Percentiles rank a stretch among this genome's conserved stretches.
phyloP scores from a whole-genome alignment of 805 yeast species.

The Monosporozyma aerobia region DNA sequence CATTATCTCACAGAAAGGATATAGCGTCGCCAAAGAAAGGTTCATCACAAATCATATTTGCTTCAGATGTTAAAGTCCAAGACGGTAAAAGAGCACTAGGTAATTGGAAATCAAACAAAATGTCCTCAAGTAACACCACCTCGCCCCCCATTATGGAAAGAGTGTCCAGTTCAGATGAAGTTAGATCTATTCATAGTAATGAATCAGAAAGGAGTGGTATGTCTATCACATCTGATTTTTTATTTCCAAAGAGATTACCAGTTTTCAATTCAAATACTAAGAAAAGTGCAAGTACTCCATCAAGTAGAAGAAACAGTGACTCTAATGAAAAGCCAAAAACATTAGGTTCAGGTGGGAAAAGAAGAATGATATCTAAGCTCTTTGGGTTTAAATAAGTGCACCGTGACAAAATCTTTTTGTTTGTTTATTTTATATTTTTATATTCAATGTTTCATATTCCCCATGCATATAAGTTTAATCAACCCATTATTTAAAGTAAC shows the following conservation, averaged over 20 bases:
- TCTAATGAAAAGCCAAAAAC: slow-evolving; percentile 9
- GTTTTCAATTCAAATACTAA: background rate
- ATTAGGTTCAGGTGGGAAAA: slow-evolving; percentile 6
- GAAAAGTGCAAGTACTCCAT: slow-evolving; percentile 6
- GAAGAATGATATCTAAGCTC: slow-evolving; percentile 8
- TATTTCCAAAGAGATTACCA: slow-evolving; percentile 6
- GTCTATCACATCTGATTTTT: slow-evolving; percentile 4
- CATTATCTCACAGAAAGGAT: slow-evolving; percentile 8
- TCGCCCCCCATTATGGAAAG: background rate
- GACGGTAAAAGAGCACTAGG: slow-evolving; percentile 17
- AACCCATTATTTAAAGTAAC: background rate
- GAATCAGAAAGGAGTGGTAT: slow-evolving; percentile 12
- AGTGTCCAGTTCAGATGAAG: background rate
- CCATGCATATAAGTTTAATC: background rate
- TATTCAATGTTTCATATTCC: background rate
- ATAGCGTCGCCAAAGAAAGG: background rate
- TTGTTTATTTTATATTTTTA: background rate
- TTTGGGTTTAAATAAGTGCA: slow-evolving; percentile 7
- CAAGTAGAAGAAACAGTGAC: slow-evolving; percentile 12
- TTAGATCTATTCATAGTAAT: background rate
- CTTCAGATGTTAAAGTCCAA: slow-evolving; percentile 13
- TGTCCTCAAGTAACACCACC: background rate
- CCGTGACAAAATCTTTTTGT: background rate
- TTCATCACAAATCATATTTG: slow-evolving; percentile 13
- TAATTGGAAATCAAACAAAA: background rate